Evolutionary conservation across 768 basidiomycete species (phyloP).

Genomic region (Rhodosporidiobolus sp.): DNA sequence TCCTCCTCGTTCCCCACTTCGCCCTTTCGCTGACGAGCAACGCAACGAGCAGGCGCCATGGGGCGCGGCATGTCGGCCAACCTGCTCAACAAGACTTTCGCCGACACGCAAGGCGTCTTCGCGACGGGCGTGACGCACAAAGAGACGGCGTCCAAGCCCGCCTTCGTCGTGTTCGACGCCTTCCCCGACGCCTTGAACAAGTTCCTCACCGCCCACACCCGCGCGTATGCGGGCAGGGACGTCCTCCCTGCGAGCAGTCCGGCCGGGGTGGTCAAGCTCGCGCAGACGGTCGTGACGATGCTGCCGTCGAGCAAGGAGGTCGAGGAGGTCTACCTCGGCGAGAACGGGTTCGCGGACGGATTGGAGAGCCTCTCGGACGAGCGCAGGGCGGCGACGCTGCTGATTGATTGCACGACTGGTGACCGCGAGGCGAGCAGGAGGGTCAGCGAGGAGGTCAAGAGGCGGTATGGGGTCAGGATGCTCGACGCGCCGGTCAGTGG

Average conservation of each 20-base stretch:
- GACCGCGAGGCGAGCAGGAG: conserved; percentile 71
- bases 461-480: conserved; percentile 63
- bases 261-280: conserved; percentile 53
- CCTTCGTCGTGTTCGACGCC: conserved; percentile 78
- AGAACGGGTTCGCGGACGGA: conserved; percentile 64
- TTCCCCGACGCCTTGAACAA: conserved; percentile 58
- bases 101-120: conserved; percentile 12
- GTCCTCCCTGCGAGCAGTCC: conserved; percentile 64
- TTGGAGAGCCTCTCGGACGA: conserved; percentile 54
- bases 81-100: conserved; percentile 70
- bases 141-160: conserved; percentile 23
- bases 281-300: conserved; percentile 73
- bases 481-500: conserved; percentile 94
- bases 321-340: conserved; percentile 64
- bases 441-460: conserved; percentile 55
- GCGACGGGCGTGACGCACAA: background rate
- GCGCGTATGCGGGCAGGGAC: conserved; percentile 60
- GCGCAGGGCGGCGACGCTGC: conserved; percentile 54
- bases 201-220: conserved; percentile 60
- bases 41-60: conserved; percentile 53
- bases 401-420: conserved; percentile 87
- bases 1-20: no score
- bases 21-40: background rate
- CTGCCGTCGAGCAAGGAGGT: conserved; percentile 89
- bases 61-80: conserved; percentile 82